These are phyloP conservation scores for Ajuga chamaepitys DNA, from an alignment of 257 asterid species.

Conservation along the genomic window DNA sequence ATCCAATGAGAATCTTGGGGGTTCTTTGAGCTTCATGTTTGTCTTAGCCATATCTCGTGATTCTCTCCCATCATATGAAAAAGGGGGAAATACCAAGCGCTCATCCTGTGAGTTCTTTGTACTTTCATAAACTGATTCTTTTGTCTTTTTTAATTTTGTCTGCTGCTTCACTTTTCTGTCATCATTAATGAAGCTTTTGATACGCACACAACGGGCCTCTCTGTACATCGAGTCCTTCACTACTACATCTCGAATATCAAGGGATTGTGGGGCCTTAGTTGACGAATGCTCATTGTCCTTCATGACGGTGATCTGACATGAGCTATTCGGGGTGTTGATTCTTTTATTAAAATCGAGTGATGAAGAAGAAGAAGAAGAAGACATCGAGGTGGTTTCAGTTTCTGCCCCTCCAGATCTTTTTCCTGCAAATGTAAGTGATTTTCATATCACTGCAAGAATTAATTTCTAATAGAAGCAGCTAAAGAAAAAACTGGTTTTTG, in stretches of 20 bases:
- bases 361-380: slow-evolving; percentile 38
- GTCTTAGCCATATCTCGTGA: slow-evolving; percentile 38
- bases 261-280: slow-evolving; percentile 1
- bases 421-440: slow-evolving; percentile 39
- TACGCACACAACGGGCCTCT: slow-evolving; percentile 47
- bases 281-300: slow-evolving; percentile 14
- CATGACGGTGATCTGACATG: slow-evolving; percentile 15
- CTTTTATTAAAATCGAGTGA: slow-evolving; percentile 25
- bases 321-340: slow-evolving; percentile 21
- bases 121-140: slow-evolving; percentile 18
- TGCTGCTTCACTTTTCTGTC: slow-evolving; percentile 49
- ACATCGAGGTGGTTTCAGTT: slow-evolving; percentile 36
- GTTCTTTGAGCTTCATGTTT: slow-evolving; percentile 45
- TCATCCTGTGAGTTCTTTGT: slow-evolving; percentile 29
- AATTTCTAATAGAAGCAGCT: neutral
- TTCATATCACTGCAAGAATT: neutral
- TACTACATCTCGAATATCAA: slow-evolving; percentile 46
- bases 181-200: slow-evolving; percentile 36
- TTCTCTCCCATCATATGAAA: slow-evolving; percentile 77
- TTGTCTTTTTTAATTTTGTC: slow-evolving; percentile 24
- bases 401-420: slow-evolving; percentile 23
- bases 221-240: slow-evolving; percentile 71
- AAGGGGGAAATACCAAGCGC: slow-evolving; percentile 36
- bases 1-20: slow-evolving; percentile 81
- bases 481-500: neutral